A percentile compares a stretch with the other conserved stretches of the same genome.
These are phyloP conservation scores for Ramaria sp. DNA, from an alignment of 768 basidiomycete species.

Conservation along the genomic window DNA sequence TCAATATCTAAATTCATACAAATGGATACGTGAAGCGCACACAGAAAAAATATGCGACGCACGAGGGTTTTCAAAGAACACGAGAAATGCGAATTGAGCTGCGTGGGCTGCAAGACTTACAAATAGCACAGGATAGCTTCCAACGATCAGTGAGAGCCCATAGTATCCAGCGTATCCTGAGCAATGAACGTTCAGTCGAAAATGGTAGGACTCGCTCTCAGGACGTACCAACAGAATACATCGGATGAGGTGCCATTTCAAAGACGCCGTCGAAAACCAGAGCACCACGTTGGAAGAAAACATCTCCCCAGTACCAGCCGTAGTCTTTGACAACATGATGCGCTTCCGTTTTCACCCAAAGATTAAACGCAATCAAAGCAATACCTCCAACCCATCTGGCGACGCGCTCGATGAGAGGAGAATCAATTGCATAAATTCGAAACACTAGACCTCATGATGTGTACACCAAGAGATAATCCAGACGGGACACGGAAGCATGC, in stretches of 20 bases:
- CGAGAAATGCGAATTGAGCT: conserved; percentile 91
- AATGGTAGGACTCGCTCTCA: not conserved
- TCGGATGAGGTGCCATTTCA: conserved; percentile 85
- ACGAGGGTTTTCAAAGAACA: conserved; percentile 98
- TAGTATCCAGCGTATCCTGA: conserved; percentile 95
- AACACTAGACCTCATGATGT: conserved; percentile 59
- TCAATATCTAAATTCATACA: conserved; percentile 62
- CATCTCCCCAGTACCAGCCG: conserved; percentile 96
- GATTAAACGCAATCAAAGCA: conserved; percentile 82
- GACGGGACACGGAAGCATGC: conserved; percentile 83
- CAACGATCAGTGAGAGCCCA: conserved; percentile 83
- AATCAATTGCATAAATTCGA: not conserved
- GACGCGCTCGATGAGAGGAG: conserved; percentile 7
- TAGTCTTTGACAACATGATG: conserved; percentile 97
- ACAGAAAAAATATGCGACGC: conserved; percentile 23
- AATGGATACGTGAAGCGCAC: not conserved
- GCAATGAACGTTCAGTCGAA: not conserved
- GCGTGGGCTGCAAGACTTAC: conserved; percentile 91
- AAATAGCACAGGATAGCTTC: conserved; percentile 85
- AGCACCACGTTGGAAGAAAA: conserved; percentile 86
- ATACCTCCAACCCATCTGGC: conserved; percentile 80
- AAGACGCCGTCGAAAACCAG: conserved; percentile 98
- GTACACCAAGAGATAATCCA: conserved; percentile 59
- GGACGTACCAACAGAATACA: conserved; percentile 78
- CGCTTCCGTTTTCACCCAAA: conserved; percentile 98